Evolutionary conservation across 148 eudicot species (phyloP).

Genomic region (Camellia sinensis): DNA sequence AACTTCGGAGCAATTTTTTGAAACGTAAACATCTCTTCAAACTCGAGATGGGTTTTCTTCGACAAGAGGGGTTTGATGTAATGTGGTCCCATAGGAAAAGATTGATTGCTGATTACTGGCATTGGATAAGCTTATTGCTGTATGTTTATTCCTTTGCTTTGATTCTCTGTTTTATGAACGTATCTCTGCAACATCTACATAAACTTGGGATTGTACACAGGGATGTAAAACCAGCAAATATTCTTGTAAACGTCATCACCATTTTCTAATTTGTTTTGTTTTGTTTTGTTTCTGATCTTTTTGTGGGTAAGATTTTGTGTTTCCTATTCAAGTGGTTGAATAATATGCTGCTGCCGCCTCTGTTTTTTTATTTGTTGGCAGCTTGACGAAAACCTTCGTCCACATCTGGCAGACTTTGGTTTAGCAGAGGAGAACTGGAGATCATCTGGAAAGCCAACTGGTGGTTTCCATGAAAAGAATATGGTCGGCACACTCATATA

Average conservation of each 20-base stretch:
- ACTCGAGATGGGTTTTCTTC: too few relatives aligned
- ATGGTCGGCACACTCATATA: too few relatives aligned
- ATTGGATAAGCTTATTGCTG: neutral
- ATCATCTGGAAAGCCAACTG: slow-evolving; percentile 95
- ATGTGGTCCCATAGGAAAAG: too few relatives aligned
- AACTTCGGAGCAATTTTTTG: too few relatives aligned
- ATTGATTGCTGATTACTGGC: too few relatives aligned
- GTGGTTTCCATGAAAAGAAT: slow-evolving; percentile 99
- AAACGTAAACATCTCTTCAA: too few relatives aligned
- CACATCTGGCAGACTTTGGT: slow-evolving; percentile 96
- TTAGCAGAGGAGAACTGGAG: slow-evolving; percentile 85
- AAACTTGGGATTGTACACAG: slow-evolving; percentile 86
- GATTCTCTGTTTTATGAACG: neutral
- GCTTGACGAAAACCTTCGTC: slow-evolving; percentile 61
- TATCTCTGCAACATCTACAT: slow-evolving; percentile 70
- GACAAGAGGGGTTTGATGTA: too few relatives aligned
- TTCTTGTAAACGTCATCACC: slow-evolving; percentile 65
- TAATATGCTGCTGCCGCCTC: neutral
- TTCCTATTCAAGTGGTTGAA: slow-evolving; percentile 6
- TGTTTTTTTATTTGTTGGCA: slow-evolving; percentile 38
- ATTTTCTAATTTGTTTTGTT: neutral
- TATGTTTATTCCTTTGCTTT: neutral
- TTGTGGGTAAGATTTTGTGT: neutral
- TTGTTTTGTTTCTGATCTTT: slow-evolving; percentile 3
- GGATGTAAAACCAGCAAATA: slow-evolving; percentile 90